These are phyloP conservation scores for Dryadomyces quercus-mongolicae DNA, from an alignment of 2,329 filamentous ascomycete species.

Conservation along the genomic window DNA sequence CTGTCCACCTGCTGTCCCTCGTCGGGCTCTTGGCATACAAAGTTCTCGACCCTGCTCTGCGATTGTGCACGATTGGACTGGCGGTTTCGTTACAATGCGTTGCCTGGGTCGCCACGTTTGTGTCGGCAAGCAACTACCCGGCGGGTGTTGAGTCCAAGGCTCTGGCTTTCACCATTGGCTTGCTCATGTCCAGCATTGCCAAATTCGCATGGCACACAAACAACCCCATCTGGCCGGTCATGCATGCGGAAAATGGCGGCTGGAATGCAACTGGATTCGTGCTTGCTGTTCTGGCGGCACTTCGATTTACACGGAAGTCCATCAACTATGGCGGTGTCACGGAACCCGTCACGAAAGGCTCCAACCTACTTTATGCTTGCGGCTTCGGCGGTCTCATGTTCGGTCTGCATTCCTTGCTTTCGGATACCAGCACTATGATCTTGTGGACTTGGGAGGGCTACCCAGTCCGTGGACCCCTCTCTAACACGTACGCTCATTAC, in stretches of 20 bases:
- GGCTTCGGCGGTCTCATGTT: conserved; percentile 81
- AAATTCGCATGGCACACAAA: conserved; percentile 94
- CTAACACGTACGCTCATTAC: conserved; percentile 79
- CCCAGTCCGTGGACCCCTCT: conserved; percentile 75
- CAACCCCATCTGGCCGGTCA: conserved; percentile 92
- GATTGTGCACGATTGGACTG: conserved; percentile 72
- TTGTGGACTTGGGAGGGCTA: conserved; percentile 97
- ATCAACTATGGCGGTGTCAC: conserved; percentile 30
- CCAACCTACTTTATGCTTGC: conserved; percentile 47
- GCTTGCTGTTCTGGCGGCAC: conserved; percentile 61
- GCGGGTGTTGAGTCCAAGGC: conserved; percentile 70
- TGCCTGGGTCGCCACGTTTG: conserved; percentile 73
- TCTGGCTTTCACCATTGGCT: conserved; percentile 66
- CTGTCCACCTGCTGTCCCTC: conserved; percentile 62
- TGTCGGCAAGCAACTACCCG: conserved; percentile 62
- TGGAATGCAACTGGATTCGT: conserved; percentile 77
- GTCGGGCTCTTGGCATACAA: conserved; percentile 70
- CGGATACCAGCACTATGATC: conserved; percentile 98
- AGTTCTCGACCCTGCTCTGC: conserved; percentile 56
- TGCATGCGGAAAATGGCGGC: conserved; percentile 81
- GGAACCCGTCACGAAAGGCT: conserved; percentile 6
- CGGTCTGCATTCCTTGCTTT: conserved; percentile 80
- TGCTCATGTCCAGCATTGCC: conserved; percentile 73
- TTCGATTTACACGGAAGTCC: conserved; percentile 60
- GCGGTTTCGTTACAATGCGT: conserved; percentile 71